Evolutionary conservation across 2,329 filamentous ascomycete genomes (phyloP).

Genomic region (Phialemoniopsis sp.): DNA sequence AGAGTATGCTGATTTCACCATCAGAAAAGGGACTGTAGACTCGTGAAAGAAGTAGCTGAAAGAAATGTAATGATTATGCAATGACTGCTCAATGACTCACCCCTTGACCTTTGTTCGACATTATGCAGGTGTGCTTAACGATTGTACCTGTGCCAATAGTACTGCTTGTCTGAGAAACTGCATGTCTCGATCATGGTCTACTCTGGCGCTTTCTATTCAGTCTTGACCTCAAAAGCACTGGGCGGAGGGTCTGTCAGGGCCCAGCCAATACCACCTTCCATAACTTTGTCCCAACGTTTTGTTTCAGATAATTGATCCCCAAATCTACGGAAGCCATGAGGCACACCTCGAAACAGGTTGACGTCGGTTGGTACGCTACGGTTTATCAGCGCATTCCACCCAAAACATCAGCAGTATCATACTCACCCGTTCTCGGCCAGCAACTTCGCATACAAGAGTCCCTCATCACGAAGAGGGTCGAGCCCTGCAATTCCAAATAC

Average conservation of each 20-base stretch:
- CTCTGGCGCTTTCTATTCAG: no score
- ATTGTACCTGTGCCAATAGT: no score
- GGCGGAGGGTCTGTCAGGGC: slow-evolving; percentile 14
- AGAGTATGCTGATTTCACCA: slow-evolving; percentile 13
- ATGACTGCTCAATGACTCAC: no score
- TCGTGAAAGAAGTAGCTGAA: no score
- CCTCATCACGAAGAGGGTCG: slow-evolving; percentile 46
- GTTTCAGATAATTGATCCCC: slow-evolving; percentile 31
- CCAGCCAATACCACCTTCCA: slow-evolving; percentile 39
- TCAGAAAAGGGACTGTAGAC: no score
- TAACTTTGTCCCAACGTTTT: slow-evolving; percentile 34
- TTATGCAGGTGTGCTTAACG: no score
- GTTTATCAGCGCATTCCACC: no score
- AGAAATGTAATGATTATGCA: no score
- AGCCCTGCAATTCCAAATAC: slow-evolving; percentile 38
- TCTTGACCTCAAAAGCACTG: slow-evolving; percentile 5
- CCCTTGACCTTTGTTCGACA: no score
- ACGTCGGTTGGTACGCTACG: slow-evolving; percentile 41
- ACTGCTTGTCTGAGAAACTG: no score
- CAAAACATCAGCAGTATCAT: not conserved
- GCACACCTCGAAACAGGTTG: slow-evolving; percentile 45
- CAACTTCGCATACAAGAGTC: slow-evolving; percentile 36
- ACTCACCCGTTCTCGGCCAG: slow-evolving; percentile 21
- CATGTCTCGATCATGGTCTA: no score
- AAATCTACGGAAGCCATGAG: slow-evolving; percentile 42